Base-by-base conservation (phyloP, 75 land plant genomes). In the Azolla pinnata region DNA sequence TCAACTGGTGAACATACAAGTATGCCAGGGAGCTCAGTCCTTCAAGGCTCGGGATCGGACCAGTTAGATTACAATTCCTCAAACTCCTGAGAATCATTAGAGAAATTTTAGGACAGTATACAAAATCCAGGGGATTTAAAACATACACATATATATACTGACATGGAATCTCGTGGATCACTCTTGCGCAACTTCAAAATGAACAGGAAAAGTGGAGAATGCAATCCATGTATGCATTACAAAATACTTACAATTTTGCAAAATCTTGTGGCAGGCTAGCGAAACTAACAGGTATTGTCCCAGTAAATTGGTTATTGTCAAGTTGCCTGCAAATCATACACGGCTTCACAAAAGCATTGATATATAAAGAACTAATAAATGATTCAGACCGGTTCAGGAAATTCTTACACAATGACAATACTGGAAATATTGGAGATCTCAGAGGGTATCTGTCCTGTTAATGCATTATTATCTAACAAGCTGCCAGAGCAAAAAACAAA, bases 371-470 rank as follows among this genome's bases (percentile, higher is more conserved):
- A 38, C 42, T 38, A 38, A 38, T 46, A 46, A 4, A 38, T 7
- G 42, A 38, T 14, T 38, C 42, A 38, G 14, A n/a, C n/a, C n/a
- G n/a, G 42, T 14, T 2, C n/a, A 23, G 14, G 54, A 24, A 14
- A 34, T 48, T 44, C 81, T 46, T 80, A 86, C 90, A 86, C 59
- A 33, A 80, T 75, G 1, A 18, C 60, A 29, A 86, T 53, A 0
- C 45, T 59, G 53, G 71, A 61, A 44, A 83, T 19, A 24, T 59
- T 16, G 0, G 66, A 67, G 24, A 77, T 46, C 33, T 83, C 83
- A 26, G 76, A 61, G 25, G 90, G 82, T 67, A 86, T 78, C 50
- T 54, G 12, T 1, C 90, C 90, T 21, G 79, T 63, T 33, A 86
- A 67, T 55, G 80, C 78, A 28, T 82, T 83, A 59, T 80, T 79